Evolutionary conservation across 116 monocot species (phyloP), one percentile per base, ranked within the genome.

Genomic region (Thalassia testudinum): DNA sequence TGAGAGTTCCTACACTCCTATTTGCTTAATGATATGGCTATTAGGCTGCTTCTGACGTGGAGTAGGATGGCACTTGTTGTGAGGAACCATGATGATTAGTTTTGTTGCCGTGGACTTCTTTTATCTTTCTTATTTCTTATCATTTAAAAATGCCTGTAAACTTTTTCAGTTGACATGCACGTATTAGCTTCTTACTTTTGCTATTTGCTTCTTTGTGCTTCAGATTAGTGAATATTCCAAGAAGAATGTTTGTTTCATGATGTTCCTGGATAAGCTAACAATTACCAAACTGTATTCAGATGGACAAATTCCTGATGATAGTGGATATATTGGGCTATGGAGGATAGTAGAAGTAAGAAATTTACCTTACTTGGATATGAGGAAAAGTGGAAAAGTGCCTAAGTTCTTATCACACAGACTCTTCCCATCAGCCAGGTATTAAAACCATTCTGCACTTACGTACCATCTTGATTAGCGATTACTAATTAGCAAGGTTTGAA

Each of bases 381-480:
- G 92, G 42, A 82, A 72, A 70, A 63, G 77, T 43, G 92, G 92
- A 13, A 92, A 92, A 56, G 80, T 92, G 53, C 92, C 92, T 48
- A 92, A 92, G 56, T 86, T 92, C 69, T 69, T 92, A 65, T 61
- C 92, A 21, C 92, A 92, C 52, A 65, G 92, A 15, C 86, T 92
- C 62, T 92, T 92, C 43, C 86, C 86, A 22, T 82, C 80, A n/a
- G 79, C 86, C 40, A 66, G 79, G 92, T 86, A 82, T 20, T 37
- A 19, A 29, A 57, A 24, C 18, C 7, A 26, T 27, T 18, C 30
- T 54, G 18, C n/a, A n/a, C n/a, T n/a, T 52, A 7, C 5, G 51
- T 23, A 5, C 21, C 1, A 15, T 25, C 5, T 0, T 17, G 10
- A 27, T 26, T n/a, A n/a, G n/a, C n/a, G n/a, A n/a, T n/a, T n/a